A percentile compares a stretch with the other conserved stretches of the same genome.
Conservation (phyloP, 768 basidiomycete genomes). For the Amylocystis lapponica region DNA sequence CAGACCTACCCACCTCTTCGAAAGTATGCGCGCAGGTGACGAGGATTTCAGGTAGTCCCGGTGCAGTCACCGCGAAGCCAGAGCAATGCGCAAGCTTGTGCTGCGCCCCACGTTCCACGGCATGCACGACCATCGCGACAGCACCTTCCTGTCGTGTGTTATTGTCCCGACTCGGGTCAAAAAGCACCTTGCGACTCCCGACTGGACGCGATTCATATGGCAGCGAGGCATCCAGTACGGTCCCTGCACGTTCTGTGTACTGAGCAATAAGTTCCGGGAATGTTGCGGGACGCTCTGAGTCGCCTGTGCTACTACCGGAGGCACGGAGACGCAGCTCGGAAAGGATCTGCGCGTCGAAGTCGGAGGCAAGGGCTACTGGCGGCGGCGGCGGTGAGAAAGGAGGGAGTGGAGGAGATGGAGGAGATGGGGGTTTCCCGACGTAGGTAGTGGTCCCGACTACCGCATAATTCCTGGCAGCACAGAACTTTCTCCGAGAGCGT, state of each 20-base stretch:
- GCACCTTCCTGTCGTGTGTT: slow-evolving; percentile 22
- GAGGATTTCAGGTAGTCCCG: slow-evolving; percentile 27
- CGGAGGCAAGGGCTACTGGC: neutral
- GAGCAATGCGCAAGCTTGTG: slow-evolving; percentile 49
- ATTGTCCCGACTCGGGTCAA: slow-evolving; percentile 14
- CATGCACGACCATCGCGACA: slow-evolving; percentile 50
- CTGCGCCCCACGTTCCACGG: slow-evolving; percentile 28
- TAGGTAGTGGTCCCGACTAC: slow-evolving; percentile 18
- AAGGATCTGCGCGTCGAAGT: slow-evolving; percentile 20
- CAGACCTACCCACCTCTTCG: slow-evolving; percentile 42
- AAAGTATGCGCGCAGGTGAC: slow-evolving; percentile 60
- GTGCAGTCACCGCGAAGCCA: slow-evolving; percentile 46
- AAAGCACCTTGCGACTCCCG: slow-evolving; percentile 23
- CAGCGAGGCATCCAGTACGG: slow-evolving; percentile 36
- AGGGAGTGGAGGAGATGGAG: slow-evolving; percentile 6
- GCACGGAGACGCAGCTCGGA: slow-evolving; percentile 11
- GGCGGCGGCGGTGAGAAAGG: slow-evolving; percentile 1
- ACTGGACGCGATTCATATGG: slow-evolving; percentile 48
- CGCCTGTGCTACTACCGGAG: neutral
- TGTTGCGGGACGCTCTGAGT: neutral
- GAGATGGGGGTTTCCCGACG: slow-evolving; percentile 17
- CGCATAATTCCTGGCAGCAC: slow-evolving; percentile 16
- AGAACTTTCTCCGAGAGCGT: too few relatives aligned
- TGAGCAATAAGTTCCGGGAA: slow-evolving; percentile 34
- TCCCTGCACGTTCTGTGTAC: slow-evolving; percentile 37